Evolutionary conservation across 805 yeast species (phyloP), one percentile per base, ranked within the genome.

Genomic region (Yarrowia yakushimensis): DNA sequence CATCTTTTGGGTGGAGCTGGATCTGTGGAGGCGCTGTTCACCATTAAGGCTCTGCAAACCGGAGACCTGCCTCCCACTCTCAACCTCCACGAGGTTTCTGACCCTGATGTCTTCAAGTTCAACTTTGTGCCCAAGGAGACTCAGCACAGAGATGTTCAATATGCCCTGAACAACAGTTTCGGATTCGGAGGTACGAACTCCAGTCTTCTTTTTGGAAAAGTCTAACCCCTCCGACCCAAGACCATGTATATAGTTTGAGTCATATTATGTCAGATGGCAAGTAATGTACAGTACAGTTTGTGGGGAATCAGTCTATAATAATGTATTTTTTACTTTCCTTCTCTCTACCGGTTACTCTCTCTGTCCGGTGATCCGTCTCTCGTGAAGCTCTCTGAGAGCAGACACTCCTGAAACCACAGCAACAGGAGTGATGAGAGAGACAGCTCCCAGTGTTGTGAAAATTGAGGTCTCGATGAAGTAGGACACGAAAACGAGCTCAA

Each of bases 161-260:
- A 82, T 66, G 97, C 93, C 0, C 65, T 94, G 68, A 83, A 90
- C 52, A 94, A 94, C 70, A 90, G 97, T 68, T 93, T 96, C 75
- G 99, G 99, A 0, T 94, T 94, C 76, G 99, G 99, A 8, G 99
- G 99, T 9, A 90, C 96, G 5, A 94, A 94, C 73, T 86, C 96
- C 7, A 81, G 96, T 2, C 69, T 94, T 2, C 57, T 73, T 4
- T 73, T 74, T 63, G 64, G 59, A 45, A 64, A 62, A 54, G 59
- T 46, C 2, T 45, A 18, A 18, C 8, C 17, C 4, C 20, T 1
- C 4, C 10, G 13, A 18, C 13, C 23, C 12, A 45, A 13, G 18
- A 30, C 18, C 18, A 45, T 45, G 52, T 45, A 45, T 30, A 45
- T 45, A 45, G 52, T n/a, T 11, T 42, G 46, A 25, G 8, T 3